phyloP scores from a whole-genome alignment of 2,329 filamentous ascomycete species.

The Fusarium euwallaceae region DNA sequence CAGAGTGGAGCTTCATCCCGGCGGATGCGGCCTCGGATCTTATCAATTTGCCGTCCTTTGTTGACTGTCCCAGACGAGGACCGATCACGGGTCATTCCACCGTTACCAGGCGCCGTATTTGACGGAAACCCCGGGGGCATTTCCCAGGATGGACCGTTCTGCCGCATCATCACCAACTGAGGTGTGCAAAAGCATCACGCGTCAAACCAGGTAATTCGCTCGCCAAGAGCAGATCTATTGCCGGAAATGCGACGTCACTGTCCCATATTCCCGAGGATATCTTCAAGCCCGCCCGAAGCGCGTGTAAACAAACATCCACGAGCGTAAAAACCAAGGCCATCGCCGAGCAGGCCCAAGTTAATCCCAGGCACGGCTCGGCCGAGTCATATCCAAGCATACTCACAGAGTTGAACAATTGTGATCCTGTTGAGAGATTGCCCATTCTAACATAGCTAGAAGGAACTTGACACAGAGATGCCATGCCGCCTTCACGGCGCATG shows the following conservation, averaged over 20 bases:
- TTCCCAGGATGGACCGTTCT: not conserved
- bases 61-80: not conserved
- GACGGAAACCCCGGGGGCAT: not conserved
- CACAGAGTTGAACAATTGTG: not conserved
- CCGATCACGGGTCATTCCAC: not conserved
- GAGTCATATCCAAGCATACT: not conserved
- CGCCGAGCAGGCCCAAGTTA: not conserved
- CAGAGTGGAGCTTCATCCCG: slow-evolving; percentile 6
- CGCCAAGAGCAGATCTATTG: not conserved
- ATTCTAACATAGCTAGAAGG: not conserved
- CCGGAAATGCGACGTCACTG: not conserved
- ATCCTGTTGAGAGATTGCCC: not conserved
- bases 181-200: not conserved
- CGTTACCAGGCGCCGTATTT: slow-evolving; percentile 7
- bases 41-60: slow-evolving; percentile 2
- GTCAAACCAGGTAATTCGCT: not conserved
- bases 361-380: not conserved
- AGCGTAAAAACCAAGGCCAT: not conserved
- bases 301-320: not conserved
- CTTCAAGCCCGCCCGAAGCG: not conserved
- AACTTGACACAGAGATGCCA: not conserved
- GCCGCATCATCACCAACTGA: slow-evolving; percentile 2
- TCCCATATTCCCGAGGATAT: slow-evolving; percentile 1
- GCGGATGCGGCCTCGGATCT: slow-evolving; percentile 20
- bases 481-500: not conserved